Evolutionary conservation across 2,329 filamentous ascomycete species (phyloP).

Genomic region (Lecanicillium sp.): DNA sequence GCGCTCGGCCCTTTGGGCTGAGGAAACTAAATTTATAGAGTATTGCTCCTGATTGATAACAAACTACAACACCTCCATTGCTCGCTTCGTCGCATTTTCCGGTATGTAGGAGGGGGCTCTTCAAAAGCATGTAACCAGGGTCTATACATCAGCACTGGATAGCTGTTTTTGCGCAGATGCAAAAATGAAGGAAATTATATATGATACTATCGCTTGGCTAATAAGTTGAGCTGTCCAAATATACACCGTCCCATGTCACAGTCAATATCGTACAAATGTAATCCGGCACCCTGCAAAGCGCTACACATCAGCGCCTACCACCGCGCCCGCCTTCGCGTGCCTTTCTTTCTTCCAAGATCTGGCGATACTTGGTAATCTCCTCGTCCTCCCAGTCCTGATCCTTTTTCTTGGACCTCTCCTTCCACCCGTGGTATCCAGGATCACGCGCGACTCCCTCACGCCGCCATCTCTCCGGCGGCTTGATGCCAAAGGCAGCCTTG

Average conservation of each 20-base stretch:
- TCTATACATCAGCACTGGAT: too few species aligned
- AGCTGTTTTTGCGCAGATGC: neutral
- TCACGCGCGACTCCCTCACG: slow-evolving; percentile 42
- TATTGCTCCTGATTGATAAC: too few species aligned
- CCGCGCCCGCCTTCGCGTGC: slow-evolving; percentile 12
- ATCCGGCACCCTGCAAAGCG: neutral
- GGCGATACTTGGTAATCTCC: slow-evolving; percentile 16
- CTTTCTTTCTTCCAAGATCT: slow-evolving; percentile 11
- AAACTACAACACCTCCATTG: too few species aligned
- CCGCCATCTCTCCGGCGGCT: slow-evolving; percentile 55
- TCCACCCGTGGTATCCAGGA: slow-evolving; percentile 31
- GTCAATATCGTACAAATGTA: neutral
- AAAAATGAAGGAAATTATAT: too few species aligned
- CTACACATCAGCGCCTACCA: neutral
- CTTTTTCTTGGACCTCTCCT: slow-evolving; percentile 16
- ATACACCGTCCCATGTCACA: too few species aligned
- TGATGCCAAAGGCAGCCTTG: slow-evolving; percentile 52
- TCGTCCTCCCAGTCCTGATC: slow-evolving; percentile 21
- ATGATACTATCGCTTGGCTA: neutral
- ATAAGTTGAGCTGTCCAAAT: neutral
- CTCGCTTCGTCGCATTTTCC: too few species aligned
- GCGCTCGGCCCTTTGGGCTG: too few species aligned
- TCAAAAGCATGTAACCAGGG: too few species aligned
- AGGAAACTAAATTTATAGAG: too few species aligned
- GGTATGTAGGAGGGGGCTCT: too few species aligned